Evolutionary conservation across 176 grass and related monocot species (phyloP).

Genomic region (Oryza rufipogon): DNA sequence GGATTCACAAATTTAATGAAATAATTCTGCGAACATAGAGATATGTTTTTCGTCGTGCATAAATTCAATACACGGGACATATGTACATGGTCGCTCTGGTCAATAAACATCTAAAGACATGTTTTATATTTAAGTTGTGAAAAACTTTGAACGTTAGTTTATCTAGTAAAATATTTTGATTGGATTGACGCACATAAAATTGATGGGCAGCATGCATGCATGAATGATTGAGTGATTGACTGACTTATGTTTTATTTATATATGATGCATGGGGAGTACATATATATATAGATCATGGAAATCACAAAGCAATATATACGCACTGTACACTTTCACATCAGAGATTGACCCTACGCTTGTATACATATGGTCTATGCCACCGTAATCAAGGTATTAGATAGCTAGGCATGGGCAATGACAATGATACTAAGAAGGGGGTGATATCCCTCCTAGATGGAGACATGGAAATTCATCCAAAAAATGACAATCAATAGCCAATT

Average conservation of each 20-base stretch:
- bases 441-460: slow-evolving; percentile 33
- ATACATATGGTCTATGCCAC: slow-evolving; percentile 10
- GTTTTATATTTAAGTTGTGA: neutral
- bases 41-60: too few relatives aligned
- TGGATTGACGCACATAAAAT: neutral
- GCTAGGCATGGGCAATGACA: slow-evolving; percentile 55
- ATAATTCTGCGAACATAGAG: too few relatives aligned
- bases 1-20: neutral
- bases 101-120: neutral
- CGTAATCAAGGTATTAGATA: slow-evolving; percentile 31
- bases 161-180: neutral
- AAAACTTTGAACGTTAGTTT: neutral
- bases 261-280: neutral
- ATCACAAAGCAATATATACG: neutral
- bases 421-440: slow-evolving; percentile 36
- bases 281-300: neutral
- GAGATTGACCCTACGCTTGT: neutral
- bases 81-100: neutral
- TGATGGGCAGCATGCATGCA: neutral
- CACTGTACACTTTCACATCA: neutral
- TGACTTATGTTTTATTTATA: neutral
- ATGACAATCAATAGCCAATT: slow-evolving; percentile 28
- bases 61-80: neutral
- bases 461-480: slow-evolving; percentile 37
- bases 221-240: neutral